Conservation (phyloP, 495 filamentous ascomycete species). For the Alectoria sarmentosa region DNA sequence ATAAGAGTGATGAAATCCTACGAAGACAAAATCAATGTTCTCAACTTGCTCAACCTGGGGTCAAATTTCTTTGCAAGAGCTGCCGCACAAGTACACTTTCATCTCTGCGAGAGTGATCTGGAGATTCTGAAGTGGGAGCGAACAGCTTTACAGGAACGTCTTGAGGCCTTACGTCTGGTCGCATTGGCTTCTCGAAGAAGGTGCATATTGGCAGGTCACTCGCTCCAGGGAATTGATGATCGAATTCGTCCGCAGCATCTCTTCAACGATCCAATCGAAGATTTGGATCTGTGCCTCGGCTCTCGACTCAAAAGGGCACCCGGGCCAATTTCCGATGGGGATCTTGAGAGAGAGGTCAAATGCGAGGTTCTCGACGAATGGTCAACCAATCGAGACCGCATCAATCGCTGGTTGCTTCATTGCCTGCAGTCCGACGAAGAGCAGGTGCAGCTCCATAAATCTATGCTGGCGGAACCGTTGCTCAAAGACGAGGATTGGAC, state of each 20-base stretch:
- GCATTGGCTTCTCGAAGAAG: not conserved
- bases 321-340: not conserved
- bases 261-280: conserved; percentile 4
- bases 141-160: conserved; percentile 7
- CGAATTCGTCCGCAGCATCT: not conserved
- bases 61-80: not conserved
- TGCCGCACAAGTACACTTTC: not conserved
- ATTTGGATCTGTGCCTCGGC: not conserved
- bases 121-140: conserved; percentile 4
- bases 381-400: conserved; percentile 17
- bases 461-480: conserved; percentile 5
- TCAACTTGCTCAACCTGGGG: conserved; percentile 11
- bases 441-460: conserved; percentile 14
- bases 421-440: conserved; percentile 10
- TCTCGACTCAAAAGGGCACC: not conserved
- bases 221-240: conserved; percentile 10
- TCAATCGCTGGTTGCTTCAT: conserved; percentile 19
- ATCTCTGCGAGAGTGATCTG: conserved; percentile 9
- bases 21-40: conserved; percentile 11
- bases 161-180: not conserved
- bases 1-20: conserved; percentile 10
- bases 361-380: conserved; percentile 12
- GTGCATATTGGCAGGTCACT: conserved; percentile 8
- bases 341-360: not conserved
- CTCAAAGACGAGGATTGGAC: conserved; percentile 13